phyloP scores from a whole-genome alignment of 768 basidiomycete species.

The Phanerodontia chrysosporium region DNA sequence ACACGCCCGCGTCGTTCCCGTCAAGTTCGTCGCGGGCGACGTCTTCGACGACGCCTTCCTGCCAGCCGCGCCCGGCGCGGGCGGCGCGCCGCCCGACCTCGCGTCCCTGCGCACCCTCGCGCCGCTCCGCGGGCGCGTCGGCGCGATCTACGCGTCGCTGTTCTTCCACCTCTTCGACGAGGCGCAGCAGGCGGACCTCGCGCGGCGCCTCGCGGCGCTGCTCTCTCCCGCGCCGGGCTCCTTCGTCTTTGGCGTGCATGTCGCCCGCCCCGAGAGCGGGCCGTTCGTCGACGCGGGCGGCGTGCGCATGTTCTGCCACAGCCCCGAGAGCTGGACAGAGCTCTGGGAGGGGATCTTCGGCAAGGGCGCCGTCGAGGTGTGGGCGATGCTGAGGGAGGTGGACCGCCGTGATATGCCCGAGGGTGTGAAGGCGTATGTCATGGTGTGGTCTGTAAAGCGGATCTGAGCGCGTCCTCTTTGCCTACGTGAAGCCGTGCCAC shows the following conservation, averaged over 20 bases:
- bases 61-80: background rate
- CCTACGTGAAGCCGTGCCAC: no score
- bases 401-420: constrained; percentile 6
- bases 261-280: constrained; percentile 32
- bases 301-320: constrained; percentile 29
- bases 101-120: constrained; percentile 35
- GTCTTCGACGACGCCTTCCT: constrained; percentile 45
- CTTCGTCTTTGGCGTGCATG: constrained; percentile 42
- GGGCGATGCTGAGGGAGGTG: constrained; percentile 13
- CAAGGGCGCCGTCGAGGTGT: constrained; percentile 30
- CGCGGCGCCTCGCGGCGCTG: constrained; percentile 36
- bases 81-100: background rate
- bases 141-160: constrained; percentile 44
- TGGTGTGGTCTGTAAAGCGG: constrained; percentile 22
- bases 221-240: constrained; percentile 41
- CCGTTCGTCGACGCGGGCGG: background rate
- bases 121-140: constrained; percentile 41
- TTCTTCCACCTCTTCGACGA: constrained; percentile 50
- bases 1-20: constrained; percentile 48
- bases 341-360: constrained; percentile 36
- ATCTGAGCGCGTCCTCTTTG: no score
- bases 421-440: constrained; percentile 12
- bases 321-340: constrained; percentile 32
- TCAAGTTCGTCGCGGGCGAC: constrained; percentile 52
- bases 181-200: constrained; percentile 37